Percentiles rank a stretch among this genome's conserved stretches.
Conservation (phyloP, 2,329 filamentous ascomycete species). For the Aspergillus hiratsukae region DNA sequence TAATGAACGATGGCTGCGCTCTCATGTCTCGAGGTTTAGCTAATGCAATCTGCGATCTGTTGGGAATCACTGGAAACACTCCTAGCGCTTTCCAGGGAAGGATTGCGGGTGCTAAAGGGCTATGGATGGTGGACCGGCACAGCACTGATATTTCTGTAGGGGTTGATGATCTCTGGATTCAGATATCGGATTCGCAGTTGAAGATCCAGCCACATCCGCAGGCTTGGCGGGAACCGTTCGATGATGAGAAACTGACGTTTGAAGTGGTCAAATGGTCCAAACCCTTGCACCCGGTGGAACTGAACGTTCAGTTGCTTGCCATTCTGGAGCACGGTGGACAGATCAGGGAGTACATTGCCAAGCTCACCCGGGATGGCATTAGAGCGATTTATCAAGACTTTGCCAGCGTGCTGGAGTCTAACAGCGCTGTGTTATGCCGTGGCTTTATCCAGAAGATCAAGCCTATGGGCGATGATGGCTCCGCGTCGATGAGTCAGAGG, state of each 20-base stretch:
- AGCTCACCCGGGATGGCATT: constrained; percentile 38
- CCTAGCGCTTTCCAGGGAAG: constrained; percentile 55
- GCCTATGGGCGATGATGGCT: constrained; percentile 22
- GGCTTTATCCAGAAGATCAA: constrained; percentile 32
- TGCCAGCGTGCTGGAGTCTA: constrained; percentile 31
- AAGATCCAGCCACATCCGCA: constrained; percentile 49
- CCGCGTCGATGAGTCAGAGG: constrained; percentile 14
- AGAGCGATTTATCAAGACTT: constrained; percentile 32
- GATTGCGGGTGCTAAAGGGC: constrained; percentile 57
- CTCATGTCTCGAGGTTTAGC: constrained; percentile 52
- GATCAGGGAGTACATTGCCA: constrained; percentile 36
- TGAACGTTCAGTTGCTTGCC: constrained; percentile 53
- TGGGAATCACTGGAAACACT: constrained; percentile 38
- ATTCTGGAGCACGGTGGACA: constrained; percentile 53
- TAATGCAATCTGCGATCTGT: constrained; percentile 40
- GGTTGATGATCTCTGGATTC: constrained; percentile 48
- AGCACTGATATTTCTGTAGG: constrained; percentile 20
- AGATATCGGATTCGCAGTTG: constrained; percentile 53
- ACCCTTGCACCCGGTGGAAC: constrained; percentile 38
- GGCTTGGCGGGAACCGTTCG: constrained; percentile 28
- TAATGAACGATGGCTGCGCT: constrained; percentile 53
- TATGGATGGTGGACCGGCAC: constrained; percentile 54
- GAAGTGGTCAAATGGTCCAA: constrained; percentile 51
- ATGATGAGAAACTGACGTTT: constrained; percentile 50
- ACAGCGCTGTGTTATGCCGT: constrained; percentile 33